Conservation (phyloP, 1,139 yeast species). For the Candida neerlandica region DNA sequence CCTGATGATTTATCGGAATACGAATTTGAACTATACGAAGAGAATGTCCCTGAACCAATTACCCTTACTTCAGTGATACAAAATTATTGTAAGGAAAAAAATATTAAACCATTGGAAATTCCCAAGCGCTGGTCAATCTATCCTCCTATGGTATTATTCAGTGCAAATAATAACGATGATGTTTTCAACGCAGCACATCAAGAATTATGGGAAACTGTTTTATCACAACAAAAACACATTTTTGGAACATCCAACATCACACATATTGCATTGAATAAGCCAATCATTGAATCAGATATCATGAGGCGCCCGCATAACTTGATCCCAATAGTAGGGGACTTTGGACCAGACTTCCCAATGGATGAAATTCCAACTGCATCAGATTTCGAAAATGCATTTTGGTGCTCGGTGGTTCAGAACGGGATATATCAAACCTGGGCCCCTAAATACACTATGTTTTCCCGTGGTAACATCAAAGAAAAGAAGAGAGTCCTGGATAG, state of each 20-base stretch:
- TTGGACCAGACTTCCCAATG: conserved; percentile 49
- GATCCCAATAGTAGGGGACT: conserved; percentile 63
- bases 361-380: conserved; percentile 36
- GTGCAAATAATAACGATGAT: conserved; percentile 21
- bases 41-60: not conserved
- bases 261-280: conserved; percentile 72
- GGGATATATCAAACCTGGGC: conserved; percentile 84
- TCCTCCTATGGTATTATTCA: conserved; percentile 66
- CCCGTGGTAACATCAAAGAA: conserved; percentile 86
- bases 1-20: conserved; percentile 9
- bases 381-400: conserved; percentile 58
- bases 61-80: conserved; percentile 9
- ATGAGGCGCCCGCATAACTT: conserved; percentile 68
- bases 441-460: conserved; percentile 83
- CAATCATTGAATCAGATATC: conserved; percentile 57
- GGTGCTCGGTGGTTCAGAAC: conserved; percentile 75
- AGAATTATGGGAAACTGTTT: conserved; percentile 27
- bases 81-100: conserved; percentile 6
- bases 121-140: conserved; percentile 66
- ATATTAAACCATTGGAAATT: conserved; percentile 16
- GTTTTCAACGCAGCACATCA: conserved; percentile 15
- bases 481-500: conserved; percentile 61
- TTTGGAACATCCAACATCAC: conserved; percentile 30
- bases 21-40: conserved; percentile 9
- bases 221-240: conserved; percentile 17